phyloP scores from a whole-genome alignment of 1,284 basidiomycete species.

The Ceratobasidium papillatum region DNA sequence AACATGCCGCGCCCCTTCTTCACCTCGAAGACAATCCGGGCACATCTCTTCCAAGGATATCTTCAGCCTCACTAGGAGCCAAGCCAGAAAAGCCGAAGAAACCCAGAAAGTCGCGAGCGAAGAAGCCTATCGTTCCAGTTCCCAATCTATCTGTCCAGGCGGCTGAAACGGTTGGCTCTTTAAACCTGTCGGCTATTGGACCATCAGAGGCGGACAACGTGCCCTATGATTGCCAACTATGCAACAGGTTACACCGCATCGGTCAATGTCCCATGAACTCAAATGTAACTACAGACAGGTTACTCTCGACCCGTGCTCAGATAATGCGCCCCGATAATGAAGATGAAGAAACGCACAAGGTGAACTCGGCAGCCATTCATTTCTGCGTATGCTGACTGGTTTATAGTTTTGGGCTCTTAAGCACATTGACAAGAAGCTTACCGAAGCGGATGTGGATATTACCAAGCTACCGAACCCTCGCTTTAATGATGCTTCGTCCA shows the following conservation, averaged over 20 bases:
- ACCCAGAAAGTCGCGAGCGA: conserved; percentile 13
- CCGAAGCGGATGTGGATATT: background rate
- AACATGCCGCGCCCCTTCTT: too few species aligned
- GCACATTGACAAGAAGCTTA: conserved; percentile 33
- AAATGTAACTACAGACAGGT: background rate
- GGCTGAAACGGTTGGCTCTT: background rate
- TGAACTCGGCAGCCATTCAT: background rate
- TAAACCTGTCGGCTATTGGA: background rate
- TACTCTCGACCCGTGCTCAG: background rate
- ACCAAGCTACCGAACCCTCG: background rate
- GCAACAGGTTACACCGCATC: background rate
- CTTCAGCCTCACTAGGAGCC: background rate
- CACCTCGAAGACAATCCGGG: background rate
- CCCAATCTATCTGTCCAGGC: background rate
- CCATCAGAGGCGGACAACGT: background rate
- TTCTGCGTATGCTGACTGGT: background rate
- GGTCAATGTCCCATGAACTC: conserved; percentile 13
- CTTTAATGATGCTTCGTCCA: background rate
- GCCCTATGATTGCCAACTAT: conserved; percentile 6
- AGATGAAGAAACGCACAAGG: conserved; percentile 24
- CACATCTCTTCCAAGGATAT: background rate
- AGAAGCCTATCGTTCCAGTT: background rate
- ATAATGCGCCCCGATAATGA: conserved; percentile 20
- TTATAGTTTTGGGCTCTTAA: conserved; percentile 20
- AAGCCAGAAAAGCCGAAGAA: conserved; percentile 18